These are phyloP conservation scores for Cucurbita pepo DNA, from an alignment of 306 rosid genomes.

Conservation along the genomic window DNA sequence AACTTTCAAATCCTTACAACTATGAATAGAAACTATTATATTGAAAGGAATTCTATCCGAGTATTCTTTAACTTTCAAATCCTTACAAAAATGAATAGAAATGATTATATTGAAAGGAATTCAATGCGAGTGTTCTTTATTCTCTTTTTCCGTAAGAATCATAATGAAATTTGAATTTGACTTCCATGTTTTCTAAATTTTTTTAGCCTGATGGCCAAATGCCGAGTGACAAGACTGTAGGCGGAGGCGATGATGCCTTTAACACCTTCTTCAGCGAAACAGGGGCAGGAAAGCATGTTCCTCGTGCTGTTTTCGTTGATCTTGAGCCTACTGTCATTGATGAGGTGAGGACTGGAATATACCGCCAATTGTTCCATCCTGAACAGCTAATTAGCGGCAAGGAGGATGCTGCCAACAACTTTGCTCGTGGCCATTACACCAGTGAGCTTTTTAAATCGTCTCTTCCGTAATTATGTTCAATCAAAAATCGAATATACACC, in stretches of 20 bases:
- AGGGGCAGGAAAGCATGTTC: conserved; percentile 27
- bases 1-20: not conserved
- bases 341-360: conserved; percentile 78
- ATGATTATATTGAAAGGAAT: not conserved
- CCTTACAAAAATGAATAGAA: not conserved
- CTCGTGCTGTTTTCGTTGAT: conserved; percentile 62
- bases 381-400: conserved; percentile 89
- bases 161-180: not conserved
- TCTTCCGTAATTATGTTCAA: not conserved
- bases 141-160: not conserved
- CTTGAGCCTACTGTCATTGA: conserved; percentile 89
- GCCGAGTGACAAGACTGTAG: conserved; percentile 74
- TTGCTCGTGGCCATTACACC: conserved; percentile 94
- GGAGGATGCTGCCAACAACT: conserved; percentile 96
- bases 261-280: conserved; percentile 47
- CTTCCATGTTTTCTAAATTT: not conserved
- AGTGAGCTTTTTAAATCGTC: conserved; percentile 15
- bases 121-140: not conserved
- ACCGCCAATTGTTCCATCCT: conserved; percentile 90
- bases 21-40: not conserved
- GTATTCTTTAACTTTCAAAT: not conserved
- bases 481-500: not conserved
- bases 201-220: conserved; percentile 60
- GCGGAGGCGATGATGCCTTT: conserved; percentile 63
- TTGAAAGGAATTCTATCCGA: not conserved